Base-by-base conservation (phyloP, 139 green algal genomes). In the Zygnema cylindricum region DNA sequence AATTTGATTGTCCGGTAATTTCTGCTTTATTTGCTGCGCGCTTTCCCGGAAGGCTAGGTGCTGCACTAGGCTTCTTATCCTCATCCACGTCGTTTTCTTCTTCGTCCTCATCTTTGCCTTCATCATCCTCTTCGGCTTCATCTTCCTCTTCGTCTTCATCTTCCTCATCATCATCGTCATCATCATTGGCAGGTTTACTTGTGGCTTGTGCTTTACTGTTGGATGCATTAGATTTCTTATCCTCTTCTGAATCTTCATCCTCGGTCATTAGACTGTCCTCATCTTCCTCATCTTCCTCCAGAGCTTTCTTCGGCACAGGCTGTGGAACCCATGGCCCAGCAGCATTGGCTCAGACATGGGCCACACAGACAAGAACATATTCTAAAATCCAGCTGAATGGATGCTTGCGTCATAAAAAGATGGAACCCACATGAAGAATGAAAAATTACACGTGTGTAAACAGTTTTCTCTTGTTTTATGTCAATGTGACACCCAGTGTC, bases 131-230 rank as follows among this genome's bases (percentile, higher is more conserved):
- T 21, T 78, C 36, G 38, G 77, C 81, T 33, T 81, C 43, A 77
- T 86, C 81, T 39, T 86, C 81, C 81, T 86, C 81, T 55, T 84
- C 77, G 55, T 84, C 77, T 36, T 84, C 77, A 84, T 84, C 77
- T 35, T 84, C 77, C 49, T 39, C n/a, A 63, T 39, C n/a, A 3
- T 84, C 77, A 39, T 84, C 77, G 11, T 79, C 71, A 43, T 79
- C 71, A 43, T 73, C 57, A 73, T 73, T n/a, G 30, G 57, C 30
- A 73, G 57, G 30, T n/a, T 73, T 73, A 30, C 30, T 73, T 36
- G 57, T n/a, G 30, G 57, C 30, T 36, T 30, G 30, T 36, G 57
- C 57, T 73, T 73, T 73, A 30, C 30, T n/a, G 30, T 30, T n/a
- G 30, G 57, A 30, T n/a, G 30, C 30, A n/a, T n/a, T n/a, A 73